Evolutionary conservation across 129 eudicot species (phyloP).

Genomic region (Sambucus nigra): DNA sequence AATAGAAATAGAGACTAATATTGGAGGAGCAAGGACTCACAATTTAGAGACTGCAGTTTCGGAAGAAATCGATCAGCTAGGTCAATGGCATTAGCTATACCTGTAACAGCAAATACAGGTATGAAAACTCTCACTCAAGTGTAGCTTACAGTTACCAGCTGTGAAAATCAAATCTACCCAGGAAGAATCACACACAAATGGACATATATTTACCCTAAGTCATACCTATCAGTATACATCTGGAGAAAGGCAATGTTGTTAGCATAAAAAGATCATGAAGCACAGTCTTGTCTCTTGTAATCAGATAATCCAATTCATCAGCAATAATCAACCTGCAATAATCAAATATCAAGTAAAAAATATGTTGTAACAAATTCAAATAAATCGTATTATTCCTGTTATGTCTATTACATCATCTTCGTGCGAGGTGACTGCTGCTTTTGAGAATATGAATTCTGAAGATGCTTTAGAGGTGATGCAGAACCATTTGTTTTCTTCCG

Average conservation of each 20-base stretch:
- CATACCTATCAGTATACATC: constrained; percentile 72
- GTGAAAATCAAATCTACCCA: not conserved
- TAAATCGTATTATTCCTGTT: not conserved
- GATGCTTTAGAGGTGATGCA: constrained; percentile 49
- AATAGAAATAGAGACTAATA: no score
- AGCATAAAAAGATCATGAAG: constrained; percentile 98
- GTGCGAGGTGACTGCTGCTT: constrained; percentile 30
- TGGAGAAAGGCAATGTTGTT: constrained; percentile 72
- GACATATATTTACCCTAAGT: not conserved
- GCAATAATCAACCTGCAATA: constrained; percentile 67
- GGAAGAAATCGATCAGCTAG: constrained; percentile 94
- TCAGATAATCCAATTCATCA: constrained; percentile 94
- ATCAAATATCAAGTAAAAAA: not conserved
- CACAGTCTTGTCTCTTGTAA: constrained; percentile 81
- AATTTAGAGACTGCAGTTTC: constrained; percentile 77
- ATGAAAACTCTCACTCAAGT: constrained; percentile 1
- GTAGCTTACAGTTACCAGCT: not conserved
- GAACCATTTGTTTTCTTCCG: constrained; percentile 39
- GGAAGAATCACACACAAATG: not conserved
- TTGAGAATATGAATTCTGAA: constrained; percentile 63
- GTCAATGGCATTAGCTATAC: constrained; percentile 97
- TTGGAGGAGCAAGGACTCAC: constrained; percentile 47
- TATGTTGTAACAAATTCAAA: not conserved
- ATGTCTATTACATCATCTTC: constrained; percentile 66
- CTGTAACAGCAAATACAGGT: constrained; percentile 28